phyloP scores from a whole-genome alignment of 306 rosid genomes.

The Cicer arietinum region DNA sequence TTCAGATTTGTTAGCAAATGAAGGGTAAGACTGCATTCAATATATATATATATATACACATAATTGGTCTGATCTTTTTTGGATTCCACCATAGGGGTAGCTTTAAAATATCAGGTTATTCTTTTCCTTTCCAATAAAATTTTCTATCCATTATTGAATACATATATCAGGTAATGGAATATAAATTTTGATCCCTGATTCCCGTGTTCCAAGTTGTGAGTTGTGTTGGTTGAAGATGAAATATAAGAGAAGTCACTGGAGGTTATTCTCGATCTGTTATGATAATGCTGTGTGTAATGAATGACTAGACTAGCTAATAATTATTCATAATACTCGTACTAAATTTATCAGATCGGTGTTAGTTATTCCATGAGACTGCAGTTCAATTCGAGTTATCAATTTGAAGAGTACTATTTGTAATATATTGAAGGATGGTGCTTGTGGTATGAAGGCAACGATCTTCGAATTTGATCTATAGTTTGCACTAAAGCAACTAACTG shows the following conservation, averaged over 20 bases:
- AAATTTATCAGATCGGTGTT: neutral
- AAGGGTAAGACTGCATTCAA: neutral
- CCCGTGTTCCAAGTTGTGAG: conserved; percentile 6
- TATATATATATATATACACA: no score
- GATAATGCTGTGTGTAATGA: neutral
- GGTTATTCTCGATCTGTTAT: neutral
- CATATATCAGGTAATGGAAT: neutral
- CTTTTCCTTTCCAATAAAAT: neutral
- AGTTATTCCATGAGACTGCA: neutral
- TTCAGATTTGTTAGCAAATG: no score
- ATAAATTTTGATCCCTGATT: conserved; percentile 5
- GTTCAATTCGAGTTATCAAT: neutral
- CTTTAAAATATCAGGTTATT: neutral
- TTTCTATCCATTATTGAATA: conserved; percentile 3
- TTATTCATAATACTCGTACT: neutral
- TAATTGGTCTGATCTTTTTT: neutral
- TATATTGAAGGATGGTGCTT: neutral
- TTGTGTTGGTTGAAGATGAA: conserved; percentile 6
- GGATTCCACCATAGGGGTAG: neutral
- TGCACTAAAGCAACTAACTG: neutral
- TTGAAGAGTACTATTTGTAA: neutral
- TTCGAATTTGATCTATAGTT: neutral
- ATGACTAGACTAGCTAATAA: neutral
- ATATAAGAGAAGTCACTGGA: neutral
- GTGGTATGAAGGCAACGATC: neutral